These are phyloP conservation scores for Centaurea solstitialis DNA, from an alignment of 129 eudicot genomes.

Conservation along the genomic window DNA sequence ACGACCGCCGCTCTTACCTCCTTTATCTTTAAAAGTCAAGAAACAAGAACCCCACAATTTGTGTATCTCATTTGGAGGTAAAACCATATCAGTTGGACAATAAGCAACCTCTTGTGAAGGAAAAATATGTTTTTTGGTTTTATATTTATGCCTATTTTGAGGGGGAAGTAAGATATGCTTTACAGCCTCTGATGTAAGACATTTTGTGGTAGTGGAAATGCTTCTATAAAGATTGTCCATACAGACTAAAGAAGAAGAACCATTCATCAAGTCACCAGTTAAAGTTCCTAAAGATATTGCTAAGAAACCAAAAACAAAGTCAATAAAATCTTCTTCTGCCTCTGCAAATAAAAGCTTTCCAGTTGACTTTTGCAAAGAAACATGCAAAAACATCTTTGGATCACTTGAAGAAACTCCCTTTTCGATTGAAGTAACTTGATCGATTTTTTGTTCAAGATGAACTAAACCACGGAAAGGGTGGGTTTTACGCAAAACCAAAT, in stretches of 20 bases:
- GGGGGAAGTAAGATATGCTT: not conserved
- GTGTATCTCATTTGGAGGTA: not conserved
- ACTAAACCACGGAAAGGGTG: not conserved
- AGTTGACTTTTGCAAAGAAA: conserved; percentile 13
- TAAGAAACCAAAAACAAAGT: conserved; percentile 30
- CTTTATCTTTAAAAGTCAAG: not conserved
- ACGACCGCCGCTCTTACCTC: rapidly evolving
- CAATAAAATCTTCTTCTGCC: conserved; percentile 30
- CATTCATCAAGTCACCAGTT: not conserved
- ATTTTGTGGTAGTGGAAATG: no score
- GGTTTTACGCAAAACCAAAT: not conserved
- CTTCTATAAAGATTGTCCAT: not conserved
- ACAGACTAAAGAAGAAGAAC: not conserved
- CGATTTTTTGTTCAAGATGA: not conserved
- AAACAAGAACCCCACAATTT: not conserved
- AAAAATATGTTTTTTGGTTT: not conserved
- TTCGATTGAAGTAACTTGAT: not conserved
- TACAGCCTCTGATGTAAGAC: not conserved
- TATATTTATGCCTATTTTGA: not conserved
- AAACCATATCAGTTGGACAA: not conserved
- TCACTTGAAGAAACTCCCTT: not conserved
- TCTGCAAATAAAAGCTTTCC: conserved; percentile 17
- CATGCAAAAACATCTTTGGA: conserved; percentile 1
- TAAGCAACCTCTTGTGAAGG: not conserved
- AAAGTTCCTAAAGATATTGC: conserved; percentile 23